phyloP scores from a whole-genome alignment of 2,329 filamentous ascomycete species.

The Fusarium multiceps region DNA sequence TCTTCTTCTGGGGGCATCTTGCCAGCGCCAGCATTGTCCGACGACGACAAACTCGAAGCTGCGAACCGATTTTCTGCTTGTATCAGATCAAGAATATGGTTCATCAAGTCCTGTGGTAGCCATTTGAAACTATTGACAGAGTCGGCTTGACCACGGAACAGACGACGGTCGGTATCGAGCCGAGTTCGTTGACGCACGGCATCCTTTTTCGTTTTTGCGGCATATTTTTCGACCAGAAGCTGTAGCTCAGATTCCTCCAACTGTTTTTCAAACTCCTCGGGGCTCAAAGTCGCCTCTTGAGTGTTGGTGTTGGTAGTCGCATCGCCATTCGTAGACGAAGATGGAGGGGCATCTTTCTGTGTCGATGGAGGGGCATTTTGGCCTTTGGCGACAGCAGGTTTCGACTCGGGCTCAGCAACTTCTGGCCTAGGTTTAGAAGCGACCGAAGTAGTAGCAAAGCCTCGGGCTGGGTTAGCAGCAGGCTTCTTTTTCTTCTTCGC shows the following conservation, averaged over 20 bases:
- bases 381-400: conserved; percentile 37
- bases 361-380: conserved; percentile 50
- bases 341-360: conserved; percentile 47
- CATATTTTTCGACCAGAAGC: conserved; percentile 84
- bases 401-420: conserved; percentile 52
- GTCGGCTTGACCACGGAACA: conserved; percentile 83
- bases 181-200: conserved; percentile 79
- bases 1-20: conserved; percentile 79
- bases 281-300: conserved; percentile 68
- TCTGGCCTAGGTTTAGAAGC: conserved; percentile 84
- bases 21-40: conserved; percentile 57
- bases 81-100: conserved; percentile 79
- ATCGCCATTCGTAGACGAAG: conserved; percentile 42
- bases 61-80: conserved; percentile 72
- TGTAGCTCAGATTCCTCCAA: conserved; percentile 93
- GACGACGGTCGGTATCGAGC: conserved; percentile 84
- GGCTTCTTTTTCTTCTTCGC: conserved; percentile 92
- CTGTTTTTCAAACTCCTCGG: conserved; percentile 90
- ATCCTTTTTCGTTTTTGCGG: conserved; percentile 82
- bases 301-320: conserved; percentile 27
- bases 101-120: conserved; percentile 82
- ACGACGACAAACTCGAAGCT: conserved; percentile 58
- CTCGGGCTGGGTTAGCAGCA: conserved; percentile 85
- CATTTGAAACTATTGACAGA: conserved; percentile 78
- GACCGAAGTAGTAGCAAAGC: conserved; percentile 92